Conservation (phyloP, 176 grass and related monocot genomes). For the Raddia guianensis region DNA sequence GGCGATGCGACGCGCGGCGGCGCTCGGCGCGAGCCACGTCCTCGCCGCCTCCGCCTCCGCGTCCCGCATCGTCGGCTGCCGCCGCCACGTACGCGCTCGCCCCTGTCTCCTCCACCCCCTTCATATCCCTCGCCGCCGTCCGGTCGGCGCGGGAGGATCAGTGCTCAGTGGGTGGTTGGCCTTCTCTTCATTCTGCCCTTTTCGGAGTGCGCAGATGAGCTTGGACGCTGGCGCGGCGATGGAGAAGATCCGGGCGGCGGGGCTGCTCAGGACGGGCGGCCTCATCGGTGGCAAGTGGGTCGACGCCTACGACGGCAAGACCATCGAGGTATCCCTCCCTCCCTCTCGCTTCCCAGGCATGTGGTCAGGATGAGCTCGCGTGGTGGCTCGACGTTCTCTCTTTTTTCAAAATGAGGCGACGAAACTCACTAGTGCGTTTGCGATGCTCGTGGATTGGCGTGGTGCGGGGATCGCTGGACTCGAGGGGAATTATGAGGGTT, state of each 20-base stretch:
- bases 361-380: not conserved
- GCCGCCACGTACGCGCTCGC: conserved; percentile 46
- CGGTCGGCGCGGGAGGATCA: not conserved
- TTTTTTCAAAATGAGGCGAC: not conserved
- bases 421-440: not conserved
- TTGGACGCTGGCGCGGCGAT: conserved; percentile 56
- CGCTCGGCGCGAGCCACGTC: conserved; percentile 62
- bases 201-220: conserved; percentile 54
- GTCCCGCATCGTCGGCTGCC: conserved; percentile 21
- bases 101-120: not conserved
- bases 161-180: not conserved
- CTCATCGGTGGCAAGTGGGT: conserved; percentile 87
- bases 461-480: not conserved
- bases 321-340: conserved; percentile 56
- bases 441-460: conserved; percentile 2
- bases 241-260: conserved; percentile 62
- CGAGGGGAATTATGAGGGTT: not conserved
- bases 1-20: conserved; percentile 58
- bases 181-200: not conserved
- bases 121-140: conserved; percentile 7
- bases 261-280: conserved; percentile 71
- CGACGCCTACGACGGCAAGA: conserved; percentile 87
- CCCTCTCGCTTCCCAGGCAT: not conserved
- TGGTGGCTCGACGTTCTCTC: not conserved
- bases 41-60: conserved; percentile 23